These are phyloP conservation scores for Citrus hindsii DNA, from an alignment of 345 rosid genomes.

Conservation along the genomic window DNA sequence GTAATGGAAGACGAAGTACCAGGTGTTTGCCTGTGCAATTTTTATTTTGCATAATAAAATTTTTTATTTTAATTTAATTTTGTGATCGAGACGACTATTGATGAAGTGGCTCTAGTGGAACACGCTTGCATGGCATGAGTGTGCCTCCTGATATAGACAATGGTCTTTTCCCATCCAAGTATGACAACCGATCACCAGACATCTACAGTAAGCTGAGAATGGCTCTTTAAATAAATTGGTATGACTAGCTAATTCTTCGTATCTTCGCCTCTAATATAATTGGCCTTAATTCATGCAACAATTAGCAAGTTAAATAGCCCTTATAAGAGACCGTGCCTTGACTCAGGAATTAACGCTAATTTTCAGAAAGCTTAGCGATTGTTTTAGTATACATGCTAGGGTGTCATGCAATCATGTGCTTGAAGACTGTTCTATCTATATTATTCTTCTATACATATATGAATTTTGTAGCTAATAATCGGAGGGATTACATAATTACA, in stretches of 20 bases:
- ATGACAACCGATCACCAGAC: not conserved
- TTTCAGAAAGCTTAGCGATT: not conserved
- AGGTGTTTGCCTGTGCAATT: not conserved
- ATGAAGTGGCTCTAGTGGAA: constrained; percentile 29
- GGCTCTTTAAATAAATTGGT: not conserved
- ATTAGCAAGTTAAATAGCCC: too few species aligned
- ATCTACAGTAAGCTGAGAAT: not conserved
- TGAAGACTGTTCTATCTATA: too few species aligned
- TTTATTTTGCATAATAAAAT: not conserved
- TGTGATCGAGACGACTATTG: not conserved
- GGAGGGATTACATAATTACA: not conserved
- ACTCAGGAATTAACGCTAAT: not conserved
- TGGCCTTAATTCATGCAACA: not conserved
- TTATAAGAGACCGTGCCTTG: not conserved
- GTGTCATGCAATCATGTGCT: not conserved
- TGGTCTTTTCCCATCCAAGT: constrained; percentile 9
- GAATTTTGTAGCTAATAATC: not conserved
- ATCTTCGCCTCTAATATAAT: not conserved
- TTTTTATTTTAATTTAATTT: not conserved
- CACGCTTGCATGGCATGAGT: constrained; percentile 40
- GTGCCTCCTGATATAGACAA: constrained; percentile 6
- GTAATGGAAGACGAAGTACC: constrained; percentile 10
- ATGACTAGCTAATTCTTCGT: not conserved
- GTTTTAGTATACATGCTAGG: not conserved
- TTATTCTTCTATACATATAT: too few species aligned